These are phyloP conservation scores for Alternaria sp. DNA, from an alignment of 2,329 filamentous ascomycete species.

Conservation along the genomic window DNA sequence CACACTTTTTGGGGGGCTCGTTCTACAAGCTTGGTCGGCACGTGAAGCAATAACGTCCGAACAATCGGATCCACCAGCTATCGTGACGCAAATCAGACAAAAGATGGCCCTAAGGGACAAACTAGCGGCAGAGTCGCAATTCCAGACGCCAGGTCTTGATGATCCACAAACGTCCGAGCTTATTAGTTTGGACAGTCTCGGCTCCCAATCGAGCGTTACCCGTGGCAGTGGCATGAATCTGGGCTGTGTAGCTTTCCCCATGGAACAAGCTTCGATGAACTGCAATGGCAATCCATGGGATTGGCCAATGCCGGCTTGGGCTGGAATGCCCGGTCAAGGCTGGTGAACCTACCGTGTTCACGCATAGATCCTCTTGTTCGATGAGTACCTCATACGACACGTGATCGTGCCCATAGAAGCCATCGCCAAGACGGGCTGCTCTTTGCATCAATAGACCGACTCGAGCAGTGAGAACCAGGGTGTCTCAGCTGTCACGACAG, in stretches of 20 bases:
- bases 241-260: not conserved
- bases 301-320: conserved; percentile 11
- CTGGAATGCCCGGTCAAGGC: conserved; percentile 5
- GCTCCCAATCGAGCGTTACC: not conserved
- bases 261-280: conserved; percentile 1
- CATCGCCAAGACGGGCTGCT: not conserved
- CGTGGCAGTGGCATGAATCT: not conserved
- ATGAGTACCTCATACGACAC: not conserved
- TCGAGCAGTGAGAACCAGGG: not conserved
- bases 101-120: not conserved
- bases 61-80: conserved; percentile 6
- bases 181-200: conserved; percentile 1
- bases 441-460: not conserved
- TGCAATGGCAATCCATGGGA: conserved; percentile 9
- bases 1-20: conserved; percentile 59
- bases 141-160: not conserved
- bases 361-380: not conserved
- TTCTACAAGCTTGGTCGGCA: conserved; percentile 59
- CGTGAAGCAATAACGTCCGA: conserved; percentile 15
- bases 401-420: not conserved
- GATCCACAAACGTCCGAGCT: not conserved
- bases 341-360: conserved; percentile 3
- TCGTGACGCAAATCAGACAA: conserved; percentile 9
- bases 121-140: not conserved
- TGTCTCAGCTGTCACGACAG: not conserved